These are phyloP conservation scores for Akanthomyces lecanii DNA, from an alignment of 2,329 filamentous ascomycete genomes.

Conservation along the genomic window DNA sequence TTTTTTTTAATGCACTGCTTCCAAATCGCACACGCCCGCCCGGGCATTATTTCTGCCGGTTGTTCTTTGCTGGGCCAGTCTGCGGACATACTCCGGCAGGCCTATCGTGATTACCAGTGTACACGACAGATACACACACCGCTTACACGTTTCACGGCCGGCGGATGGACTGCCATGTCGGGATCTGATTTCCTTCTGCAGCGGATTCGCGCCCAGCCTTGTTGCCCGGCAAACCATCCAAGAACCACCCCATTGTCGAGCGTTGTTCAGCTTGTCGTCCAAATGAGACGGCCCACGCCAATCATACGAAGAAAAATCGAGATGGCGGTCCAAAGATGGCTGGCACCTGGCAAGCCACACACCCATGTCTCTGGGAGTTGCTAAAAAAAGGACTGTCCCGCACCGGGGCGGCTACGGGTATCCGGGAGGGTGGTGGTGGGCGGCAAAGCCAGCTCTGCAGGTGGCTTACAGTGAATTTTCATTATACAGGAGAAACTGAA, in stretches of 20 bases:
- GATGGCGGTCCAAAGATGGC: conserved; percentile 1
- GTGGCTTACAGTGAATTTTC: not conserved
- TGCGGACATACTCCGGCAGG: not conserved
- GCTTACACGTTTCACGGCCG: conserved; percentile 1
- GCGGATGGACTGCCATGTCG: not conserved
- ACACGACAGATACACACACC: not conserved
- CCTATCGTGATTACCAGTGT: not conserved
- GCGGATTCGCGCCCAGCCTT: conserved; percentile 4
- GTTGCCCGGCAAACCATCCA: not conserved
- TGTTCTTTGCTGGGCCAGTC: not conserved
- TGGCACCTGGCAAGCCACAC: not conserved
- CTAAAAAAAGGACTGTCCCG: conserved; percentile 16
- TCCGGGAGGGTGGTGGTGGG: conserved; percentile 5
- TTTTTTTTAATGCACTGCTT: not conserved
- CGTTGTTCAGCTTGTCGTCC: not conserved
- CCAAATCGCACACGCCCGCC: not conserved
- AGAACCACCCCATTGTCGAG: not conserved
- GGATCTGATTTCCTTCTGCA: not conserved
- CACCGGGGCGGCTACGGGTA: conserved; percentile 7
- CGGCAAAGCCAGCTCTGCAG: not conserved
- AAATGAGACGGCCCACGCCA: not conserved
- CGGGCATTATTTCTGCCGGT: not conserved
- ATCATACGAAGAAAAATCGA: conserved; percentile 4
- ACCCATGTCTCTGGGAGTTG: not conserved
- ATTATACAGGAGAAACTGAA: not conserved